These are phyloP conservation scores for Boletus sp. DNA, from an alignment of 768 basidiomycete genomes.

Conservation along the genomic window DNA sequence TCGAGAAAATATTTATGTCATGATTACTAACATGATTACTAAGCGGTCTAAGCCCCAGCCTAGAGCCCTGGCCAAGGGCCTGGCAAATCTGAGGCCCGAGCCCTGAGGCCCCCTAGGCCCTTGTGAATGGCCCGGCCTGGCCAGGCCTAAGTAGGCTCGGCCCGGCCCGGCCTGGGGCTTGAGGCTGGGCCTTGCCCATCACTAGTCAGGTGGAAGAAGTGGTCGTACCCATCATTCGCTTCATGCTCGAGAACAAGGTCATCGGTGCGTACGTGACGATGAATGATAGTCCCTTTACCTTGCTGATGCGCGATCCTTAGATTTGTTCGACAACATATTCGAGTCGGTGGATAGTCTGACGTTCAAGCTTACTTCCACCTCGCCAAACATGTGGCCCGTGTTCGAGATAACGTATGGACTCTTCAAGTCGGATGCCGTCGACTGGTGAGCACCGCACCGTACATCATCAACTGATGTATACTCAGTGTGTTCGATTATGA, in stretches of 20 bases:
- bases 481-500: background rate
- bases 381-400: slow-evolving; percentile 83
- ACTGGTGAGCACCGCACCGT: slow-evolving; percentile 42
- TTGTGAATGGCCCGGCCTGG: no score
- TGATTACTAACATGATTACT: no score
- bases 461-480: background rate
- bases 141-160: no score
- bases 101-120: no score
- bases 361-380: slow-evolving; percentile 73
- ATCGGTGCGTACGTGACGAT: slow-evolving; percentile 52
- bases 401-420: slow-evolving; percentile 79
- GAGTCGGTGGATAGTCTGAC: slow-evolving; percentile 83
- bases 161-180: no score
- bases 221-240: slow-evolving; percentile 72
- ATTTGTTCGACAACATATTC: slow-evolving; percentile 85
- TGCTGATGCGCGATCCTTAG: slow-evolving; percentile 37
- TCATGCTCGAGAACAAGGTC: slow-evolving; percentile 74
- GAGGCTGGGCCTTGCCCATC: no score
- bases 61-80: no score
- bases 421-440: slow-evolving; percentile 80
- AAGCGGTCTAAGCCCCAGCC: no score
- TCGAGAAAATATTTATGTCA: no score
- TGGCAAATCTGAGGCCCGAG: no score
- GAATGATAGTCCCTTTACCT: background rate
- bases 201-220: slow-evolving; percentile 78